phyloP scores from a whole-genome alignment of 192 early-diverging fungal species.

The Coemansia sp. region DNA sequence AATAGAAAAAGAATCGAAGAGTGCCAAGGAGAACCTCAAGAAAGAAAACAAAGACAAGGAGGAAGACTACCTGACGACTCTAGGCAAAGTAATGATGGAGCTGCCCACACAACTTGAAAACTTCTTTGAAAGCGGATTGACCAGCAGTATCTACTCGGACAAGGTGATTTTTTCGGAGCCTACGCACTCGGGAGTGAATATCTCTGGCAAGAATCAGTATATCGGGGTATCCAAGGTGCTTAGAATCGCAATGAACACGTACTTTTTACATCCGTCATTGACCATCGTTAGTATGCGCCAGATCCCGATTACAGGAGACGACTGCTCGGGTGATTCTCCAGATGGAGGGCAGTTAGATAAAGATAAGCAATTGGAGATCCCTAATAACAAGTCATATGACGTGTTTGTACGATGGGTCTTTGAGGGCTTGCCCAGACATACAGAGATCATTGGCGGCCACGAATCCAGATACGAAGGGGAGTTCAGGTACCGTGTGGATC shows the following conservation, averaged over 20 bases:
- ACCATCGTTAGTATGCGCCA: conserved; percentile 32
- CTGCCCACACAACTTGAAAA: conserved; percentile 45
- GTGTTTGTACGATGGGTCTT: conserved; percentile 51
- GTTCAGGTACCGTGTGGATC: conserved; percentile 43
- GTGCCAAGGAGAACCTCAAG: neutral
- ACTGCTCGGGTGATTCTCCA: neutral
- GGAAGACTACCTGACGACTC: conserved; percentile 29
- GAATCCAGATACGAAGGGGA: conserved; percentile 51
- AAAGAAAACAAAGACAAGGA: neutral
- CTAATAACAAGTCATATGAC: conserved; percentile 7
- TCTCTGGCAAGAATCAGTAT: conserved; percentile 30
- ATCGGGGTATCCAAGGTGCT: conserved; percentile 30
- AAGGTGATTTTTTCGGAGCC: conserved; percentile 32
- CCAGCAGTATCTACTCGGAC: conserved; percentile 18
- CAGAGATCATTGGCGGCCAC: conserved; percentile 24
- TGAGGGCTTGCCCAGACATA: conserved; percentile 43
- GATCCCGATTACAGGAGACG: neutral
- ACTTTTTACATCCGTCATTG: conserved; percentile 22
- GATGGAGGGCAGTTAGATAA: neutral
- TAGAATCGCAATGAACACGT: conserved; percentile 37
- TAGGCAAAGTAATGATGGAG: conserved; percentile 43
- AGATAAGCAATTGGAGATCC: neutral
- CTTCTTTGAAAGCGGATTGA: conserved; percentile 34
- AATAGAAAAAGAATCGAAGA: conserved; percentile 2
- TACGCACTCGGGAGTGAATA: conserved; percentile 31